Evolutionary conservation across 768 basidiomycete genomes (phyloP), one percentile per base, ranked within the genome.

Genomic region (Trichaptum fuscoviolaceum): DNA sequence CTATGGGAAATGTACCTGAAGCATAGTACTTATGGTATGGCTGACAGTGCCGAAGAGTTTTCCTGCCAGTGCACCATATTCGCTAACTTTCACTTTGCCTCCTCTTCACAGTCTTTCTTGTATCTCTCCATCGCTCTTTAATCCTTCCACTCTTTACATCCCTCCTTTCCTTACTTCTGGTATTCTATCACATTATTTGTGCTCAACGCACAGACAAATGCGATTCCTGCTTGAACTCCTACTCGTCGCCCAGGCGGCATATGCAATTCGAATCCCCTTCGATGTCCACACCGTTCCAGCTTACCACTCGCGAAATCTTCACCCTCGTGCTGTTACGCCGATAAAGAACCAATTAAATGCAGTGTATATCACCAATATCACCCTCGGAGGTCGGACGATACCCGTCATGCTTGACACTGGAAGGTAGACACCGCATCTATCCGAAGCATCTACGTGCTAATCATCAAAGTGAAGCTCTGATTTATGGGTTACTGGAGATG

Each of bases 341-440:
- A 76, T 92, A 27, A 77, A 77, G 26, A 89, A 92, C 76, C 87
- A 83, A 0, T 86, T 85, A 69, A 92, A 93, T 77, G 81, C 86
- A 0, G 86, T 91, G 71, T 93, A 93, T 72, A 85, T 88, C 68
- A 75, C 77, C 24, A 80, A 81, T 64, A 73, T 82, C 52, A 77
- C 79, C 0, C 68, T 84, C 25, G 78, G 80, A n/a, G 77, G 73
- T 20, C 25, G 62, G 10, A 64, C 27, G 17, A 77, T 78, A 66
- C 70, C 71, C n/a, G 72, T 82, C 62, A 67, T 77, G 64, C 75
- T 83, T 36, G 82, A 83, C 67, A 83, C 82, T 6, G 82, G 82
- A 6, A 83, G 82, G 82, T 81, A 66, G 35, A 4, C 42, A 7
- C 1, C 8, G 23, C 30, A 17, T 60, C 35, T 30, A 26, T 24